These are phyloP conservation scores for Ramaria sp. DNA, from an alignment of 768 basidiomycete genomes.

Conservation along the genomic window DNA sequence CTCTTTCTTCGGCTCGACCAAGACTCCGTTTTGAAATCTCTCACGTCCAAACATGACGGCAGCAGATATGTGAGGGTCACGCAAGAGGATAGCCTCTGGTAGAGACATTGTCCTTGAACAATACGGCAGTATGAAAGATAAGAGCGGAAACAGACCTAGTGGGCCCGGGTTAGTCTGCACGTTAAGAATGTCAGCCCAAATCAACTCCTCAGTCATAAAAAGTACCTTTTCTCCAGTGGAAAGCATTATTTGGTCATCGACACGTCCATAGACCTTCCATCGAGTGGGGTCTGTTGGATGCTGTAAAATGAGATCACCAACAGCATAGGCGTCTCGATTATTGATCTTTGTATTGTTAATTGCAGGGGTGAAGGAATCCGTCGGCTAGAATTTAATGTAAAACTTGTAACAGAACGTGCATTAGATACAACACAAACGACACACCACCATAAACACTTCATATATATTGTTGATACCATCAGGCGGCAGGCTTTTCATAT, in stretches of 20 bases:
- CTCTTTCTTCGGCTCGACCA: slow-evolving; percentile 26
- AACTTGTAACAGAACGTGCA: too few relatives aligned
- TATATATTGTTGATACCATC: too few relatives aligned
- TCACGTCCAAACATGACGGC: slow-evolving; percentile 12
- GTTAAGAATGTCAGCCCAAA: not conserved
- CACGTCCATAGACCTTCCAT: slow-evolving; percentile 31
- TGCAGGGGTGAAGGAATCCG: slow-evolving; percentile 7
- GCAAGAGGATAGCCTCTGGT: slow-evolving; percentile 25
- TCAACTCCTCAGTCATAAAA: not conserved
- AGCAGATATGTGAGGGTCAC: slow-evolving; percentile 17
- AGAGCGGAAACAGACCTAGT: slow-evolving; percentile 17
- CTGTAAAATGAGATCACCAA: slow-evolving; percentile 28
- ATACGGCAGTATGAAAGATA: not conserved
- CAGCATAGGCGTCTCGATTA: slow-evolving; percentile 25
- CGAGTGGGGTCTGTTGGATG: slow-evolving; percentile 28
- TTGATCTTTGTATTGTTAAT: slow-evolving; percentile 25
- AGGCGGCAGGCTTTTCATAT: too few relatives aligned
- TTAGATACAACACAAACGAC: too few relatives aligned
- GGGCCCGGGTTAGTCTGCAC: slow-evolving; percentile 27
- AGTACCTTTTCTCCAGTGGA: slow-evolving; percentile 31
- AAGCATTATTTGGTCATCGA: slow-evolving; percentile 37
- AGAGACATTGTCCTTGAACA: not conserved
- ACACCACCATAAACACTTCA: too few relatives aligned
- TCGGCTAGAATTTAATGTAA: too few relatives aligned
- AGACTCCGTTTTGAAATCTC: slow-evolving; percentile 9